Evolutionary conservation across 106 monocot species (phyloP).

Genomic region (Phalaenopsis aphrodite): DNA sequence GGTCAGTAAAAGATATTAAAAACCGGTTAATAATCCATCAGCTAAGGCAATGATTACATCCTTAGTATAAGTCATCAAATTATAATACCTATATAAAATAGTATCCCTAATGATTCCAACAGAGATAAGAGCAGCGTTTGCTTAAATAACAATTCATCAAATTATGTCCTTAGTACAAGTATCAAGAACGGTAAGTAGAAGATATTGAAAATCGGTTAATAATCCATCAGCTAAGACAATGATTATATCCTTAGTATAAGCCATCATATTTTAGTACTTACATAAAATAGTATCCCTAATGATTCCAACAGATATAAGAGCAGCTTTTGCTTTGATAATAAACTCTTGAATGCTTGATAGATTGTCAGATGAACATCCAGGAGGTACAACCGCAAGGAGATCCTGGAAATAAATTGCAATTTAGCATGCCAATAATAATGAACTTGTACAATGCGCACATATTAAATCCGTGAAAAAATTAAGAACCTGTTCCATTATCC

Average conservation of each 20-base stretch:
- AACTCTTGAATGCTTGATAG: conserved; percentile 57
- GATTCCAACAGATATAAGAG: conserved; percentile 90
- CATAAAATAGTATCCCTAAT: conserved; percentile 64
- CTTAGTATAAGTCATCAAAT: background rate
- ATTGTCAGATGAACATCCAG: conserved; percentile 76
- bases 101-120: conserved; percentile 92
- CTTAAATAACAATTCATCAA: conserved; percentile 65
- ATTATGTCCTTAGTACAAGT: conserved; percentile 56
- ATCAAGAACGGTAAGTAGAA: conserved; percentile 63
- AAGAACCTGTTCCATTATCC: conserved; percentile 95
- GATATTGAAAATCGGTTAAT: background rate
- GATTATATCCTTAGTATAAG: background rate
- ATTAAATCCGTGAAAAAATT: background rate
- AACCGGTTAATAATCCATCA: background rate
- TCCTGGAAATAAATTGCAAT: conserved; percentile 38
- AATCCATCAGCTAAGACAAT: background rate
- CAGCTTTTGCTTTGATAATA: conserved; percentile 75
- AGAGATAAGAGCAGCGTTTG: conserved; percentile 88
- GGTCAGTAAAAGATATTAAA: background rate
- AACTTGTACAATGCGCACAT: background rate
- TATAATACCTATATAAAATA: conserved; percentile 34
- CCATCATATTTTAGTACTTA: conserved; percentile 23
- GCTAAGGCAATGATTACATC: background rate
- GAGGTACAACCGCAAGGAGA: conserved; percentile 65
- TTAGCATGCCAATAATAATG: background rate